Evolutionary conservation across 129 eudicot genomes (phyloP).

Genomic region (Flaveria ramosissima): DNA sequence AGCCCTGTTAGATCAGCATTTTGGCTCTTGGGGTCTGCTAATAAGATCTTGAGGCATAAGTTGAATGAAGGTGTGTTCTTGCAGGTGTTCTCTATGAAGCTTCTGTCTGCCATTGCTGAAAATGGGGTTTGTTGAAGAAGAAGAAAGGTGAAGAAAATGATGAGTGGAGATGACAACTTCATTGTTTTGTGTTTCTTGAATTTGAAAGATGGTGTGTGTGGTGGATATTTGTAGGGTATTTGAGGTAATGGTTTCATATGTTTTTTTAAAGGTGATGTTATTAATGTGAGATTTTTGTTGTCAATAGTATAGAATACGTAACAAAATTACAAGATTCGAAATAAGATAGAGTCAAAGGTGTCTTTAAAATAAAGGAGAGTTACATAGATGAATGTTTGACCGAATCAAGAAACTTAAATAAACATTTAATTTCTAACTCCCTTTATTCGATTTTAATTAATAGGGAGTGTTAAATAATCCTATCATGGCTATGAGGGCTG

Average conservation of each 20-base stretch:
- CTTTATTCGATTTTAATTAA: no score
- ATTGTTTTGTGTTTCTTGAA: neutral
- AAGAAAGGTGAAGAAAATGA: conserved; percentile 19
- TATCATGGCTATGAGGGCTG: no score
- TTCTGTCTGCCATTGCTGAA: conserved; percentile 27
- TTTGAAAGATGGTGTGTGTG: neutral
- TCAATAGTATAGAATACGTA: neutral
- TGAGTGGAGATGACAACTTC: conserved; percentile 13
- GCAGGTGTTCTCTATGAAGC: conserved; percentile 46
- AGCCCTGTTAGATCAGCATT: conserved; percentile 42
- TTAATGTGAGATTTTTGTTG: neutral
- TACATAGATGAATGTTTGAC: no score
- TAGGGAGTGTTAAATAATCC: no score
- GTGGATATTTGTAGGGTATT: conserved; percentile 21
- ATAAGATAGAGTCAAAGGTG: neutral
- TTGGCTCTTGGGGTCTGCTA: conserved; percentile 41
- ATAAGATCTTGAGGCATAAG: conserved; percentile 39
- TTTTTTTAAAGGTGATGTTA: neutral
- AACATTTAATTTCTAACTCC: no score
- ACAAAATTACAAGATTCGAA: neutral
- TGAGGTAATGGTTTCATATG: conserved; percentile 7
- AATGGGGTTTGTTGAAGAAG: conserved; percentile 25
- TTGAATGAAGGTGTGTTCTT: conserved; percentile 37
- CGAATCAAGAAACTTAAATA: no score
- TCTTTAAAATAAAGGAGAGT: no score